Evolutionary conservation across 345 rosid species (phyloP).

Genomic region (Arabis alpina): DNA sequence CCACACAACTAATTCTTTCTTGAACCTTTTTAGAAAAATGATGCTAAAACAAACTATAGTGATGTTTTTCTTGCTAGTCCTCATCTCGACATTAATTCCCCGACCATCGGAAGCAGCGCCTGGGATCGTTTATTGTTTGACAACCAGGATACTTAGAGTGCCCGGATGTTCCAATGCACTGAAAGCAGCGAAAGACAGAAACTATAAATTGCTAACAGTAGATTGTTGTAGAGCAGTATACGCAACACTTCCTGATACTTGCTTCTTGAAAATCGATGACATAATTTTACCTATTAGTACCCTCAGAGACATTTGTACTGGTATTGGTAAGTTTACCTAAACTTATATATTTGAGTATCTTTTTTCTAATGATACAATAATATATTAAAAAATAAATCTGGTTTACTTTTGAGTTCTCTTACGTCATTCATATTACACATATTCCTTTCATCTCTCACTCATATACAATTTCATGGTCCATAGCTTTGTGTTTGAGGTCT

Average conservation of each 20-base stretch:
- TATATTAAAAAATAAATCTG: too few species aligned
- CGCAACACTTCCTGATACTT: not conserved
- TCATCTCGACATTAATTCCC: not conserved
- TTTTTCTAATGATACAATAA: too few species aligned
- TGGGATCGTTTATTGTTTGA: not conserved
- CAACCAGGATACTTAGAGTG: not conserved
- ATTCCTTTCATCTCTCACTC: too few species aligned
- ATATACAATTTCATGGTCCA: too few species aligned
- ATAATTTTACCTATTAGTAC: too few species aligned
- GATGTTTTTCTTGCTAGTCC: not conserved
- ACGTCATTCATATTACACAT: too few species aligned
- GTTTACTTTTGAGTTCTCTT: too few species aligned
- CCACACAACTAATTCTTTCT: not conserved
- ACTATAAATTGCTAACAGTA: not conserved
- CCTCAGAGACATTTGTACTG: too few species aligned
- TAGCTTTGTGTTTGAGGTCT: too few species aligned
- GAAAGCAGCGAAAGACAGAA: not conserved
- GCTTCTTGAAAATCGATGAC: too few species aligned
- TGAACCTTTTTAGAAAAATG: not conserved
- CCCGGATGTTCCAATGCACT: not conserved
- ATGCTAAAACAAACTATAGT: not conserved
- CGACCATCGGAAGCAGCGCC: slow-evolving; percentile 1
- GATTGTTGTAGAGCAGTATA: not conserved
- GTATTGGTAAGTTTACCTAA: too few species aligned
- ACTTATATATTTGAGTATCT: too few species aligned